phyloP scores from a whole-genome alignment of 805 yeast genomes.

The Spathaspora sp. region DNA sequence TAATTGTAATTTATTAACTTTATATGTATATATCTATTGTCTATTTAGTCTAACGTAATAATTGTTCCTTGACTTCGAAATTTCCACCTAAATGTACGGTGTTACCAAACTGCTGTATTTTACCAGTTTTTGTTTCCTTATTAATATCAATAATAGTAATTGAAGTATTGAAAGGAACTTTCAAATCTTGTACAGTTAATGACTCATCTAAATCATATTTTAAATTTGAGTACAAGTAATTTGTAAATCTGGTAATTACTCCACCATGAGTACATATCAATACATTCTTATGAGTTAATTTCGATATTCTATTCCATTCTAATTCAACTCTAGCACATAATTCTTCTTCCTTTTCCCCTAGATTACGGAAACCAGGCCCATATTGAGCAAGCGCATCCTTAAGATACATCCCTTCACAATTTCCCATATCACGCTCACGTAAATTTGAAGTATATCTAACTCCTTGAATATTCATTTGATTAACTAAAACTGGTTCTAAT shows the following conservation, averaged over 20 bases:
- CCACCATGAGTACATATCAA: slow-evolving; percentile 80
- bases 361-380: slow-evolving; percentile 56
- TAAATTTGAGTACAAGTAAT: slow-evolving; percentile 42
- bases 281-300: slow-evolving; percentile 44
- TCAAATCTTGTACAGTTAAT: slow-evolving; percentile 37
- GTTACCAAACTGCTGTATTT: slow-evolving; percentile 56
- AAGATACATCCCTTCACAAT: slow-evolving; percentile 68
- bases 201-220: slow-evolving; percentile 35
- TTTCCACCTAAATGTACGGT: slow-evolving; percentile 65
- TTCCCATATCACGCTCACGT: slow-evolving; percentile 77
- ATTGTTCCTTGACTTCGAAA: slow-evolving; percentile 46
- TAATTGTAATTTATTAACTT: too few species aligned
- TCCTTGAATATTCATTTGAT: slow-evolving; percentile 12
- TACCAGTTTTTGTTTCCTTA: slow-evolving; percentile 35
- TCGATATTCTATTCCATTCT: slow-evolving; percentile 42
- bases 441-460: slow-evolving; percentile 38
- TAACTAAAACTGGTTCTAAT: slow-evolving; percentile 34
- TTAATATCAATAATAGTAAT: slow-evolving; percentile 62
- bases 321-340: slow-evolving; percentile 47
- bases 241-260: slow-evolving; percentile 58
- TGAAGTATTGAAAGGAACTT: slow-evolving; percentile 74
- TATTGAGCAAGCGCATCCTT: slow-evolving; percentile 60
- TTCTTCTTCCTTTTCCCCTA: slow-evolving; percentile 56
- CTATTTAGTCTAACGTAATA: slow-evolving; percentile 4
- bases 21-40: neutral